Conservation (phyloP, 257 asterid species). For the Paulownia fortunei region DNA sequence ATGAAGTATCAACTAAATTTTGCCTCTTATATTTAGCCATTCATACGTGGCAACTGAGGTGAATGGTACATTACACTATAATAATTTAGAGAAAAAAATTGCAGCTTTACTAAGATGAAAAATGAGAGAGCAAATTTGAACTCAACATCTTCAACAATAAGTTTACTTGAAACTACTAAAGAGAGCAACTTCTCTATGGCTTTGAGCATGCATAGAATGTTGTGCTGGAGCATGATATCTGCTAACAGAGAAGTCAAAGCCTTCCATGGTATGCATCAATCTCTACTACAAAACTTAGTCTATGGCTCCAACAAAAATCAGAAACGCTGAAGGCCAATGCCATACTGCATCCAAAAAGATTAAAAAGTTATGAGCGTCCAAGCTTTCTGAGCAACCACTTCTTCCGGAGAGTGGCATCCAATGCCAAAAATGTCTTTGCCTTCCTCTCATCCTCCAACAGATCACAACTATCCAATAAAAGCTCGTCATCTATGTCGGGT, state of each 20-base stretch:
- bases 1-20: too few relatives aligned
- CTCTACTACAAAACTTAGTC: not conserved
- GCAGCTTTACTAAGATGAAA: not conserved
- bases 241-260: not conserved
- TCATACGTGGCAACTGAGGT: too few relatives aligned
- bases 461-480: constrained; percentile 54
- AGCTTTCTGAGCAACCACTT: constrained; percentile 57
- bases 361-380: constrained; percentile 18
- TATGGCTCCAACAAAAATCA: not conserved
- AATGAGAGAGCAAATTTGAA: not conserved
- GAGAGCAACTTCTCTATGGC: not conserved
- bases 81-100: too few relatives aligned
- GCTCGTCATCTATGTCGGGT: constrained; percentile 46
- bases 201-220: too few relatives aligned
- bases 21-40: too few relatives aligned
- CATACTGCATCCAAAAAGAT: not conserved
- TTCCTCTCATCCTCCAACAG: constrained; percentile 52
- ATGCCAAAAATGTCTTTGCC: constrained; percentile 54
- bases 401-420: constrained; percentile 46
- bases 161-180: not conserved
- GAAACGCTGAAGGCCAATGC: not conserved
- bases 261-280: not conserved
- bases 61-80: too few relatives aligned
- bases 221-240: not conserved
- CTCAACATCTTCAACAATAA: not conserved